Conservation (phyloP, 345 rosid species). For the Dipteronia sinensis region DNA sequence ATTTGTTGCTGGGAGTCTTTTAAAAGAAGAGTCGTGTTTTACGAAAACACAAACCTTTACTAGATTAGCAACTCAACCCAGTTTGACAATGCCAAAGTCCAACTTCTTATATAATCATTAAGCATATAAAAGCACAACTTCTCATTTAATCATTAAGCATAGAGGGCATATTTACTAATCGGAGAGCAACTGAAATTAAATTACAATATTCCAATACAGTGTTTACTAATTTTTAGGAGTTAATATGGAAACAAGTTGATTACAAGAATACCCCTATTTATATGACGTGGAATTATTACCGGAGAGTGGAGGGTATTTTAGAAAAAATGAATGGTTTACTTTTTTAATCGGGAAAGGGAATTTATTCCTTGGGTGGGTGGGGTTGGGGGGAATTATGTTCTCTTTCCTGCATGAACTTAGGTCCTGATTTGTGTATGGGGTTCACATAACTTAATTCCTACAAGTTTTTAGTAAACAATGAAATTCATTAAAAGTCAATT, state of each 20-base stretch:
- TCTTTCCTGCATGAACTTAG: no score
- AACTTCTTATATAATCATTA: neutral
- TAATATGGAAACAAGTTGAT: neutral
- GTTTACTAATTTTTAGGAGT: neutral
- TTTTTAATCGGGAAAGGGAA: neutral
- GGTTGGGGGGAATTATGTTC: neutral
- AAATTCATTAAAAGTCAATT: neutral
- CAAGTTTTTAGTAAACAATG: neutral
- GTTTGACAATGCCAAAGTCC: neutral
- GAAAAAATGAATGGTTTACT: neutral
- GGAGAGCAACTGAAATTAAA: neutral
- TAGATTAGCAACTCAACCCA: neutral
- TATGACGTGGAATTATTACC: neutral
- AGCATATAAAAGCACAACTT: neutral
- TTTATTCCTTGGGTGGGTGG: neutral
- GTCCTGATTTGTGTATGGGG: neutral
- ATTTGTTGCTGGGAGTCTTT: neutral
- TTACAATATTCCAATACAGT: neutral
- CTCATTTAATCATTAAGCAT: no score
- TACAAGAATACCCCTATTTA: neutral
- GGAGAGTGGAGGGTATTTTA: neutral
- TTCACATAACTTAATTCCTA: neutral
- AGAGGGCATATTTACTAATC: neutral
- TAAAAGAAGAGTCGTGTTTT: neutral
- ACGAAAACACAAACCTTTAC: neutral